Evolutionary conservation across 345 rosid species (phyloP).

Genomic region (Aquilaria sinensis): DNA sequence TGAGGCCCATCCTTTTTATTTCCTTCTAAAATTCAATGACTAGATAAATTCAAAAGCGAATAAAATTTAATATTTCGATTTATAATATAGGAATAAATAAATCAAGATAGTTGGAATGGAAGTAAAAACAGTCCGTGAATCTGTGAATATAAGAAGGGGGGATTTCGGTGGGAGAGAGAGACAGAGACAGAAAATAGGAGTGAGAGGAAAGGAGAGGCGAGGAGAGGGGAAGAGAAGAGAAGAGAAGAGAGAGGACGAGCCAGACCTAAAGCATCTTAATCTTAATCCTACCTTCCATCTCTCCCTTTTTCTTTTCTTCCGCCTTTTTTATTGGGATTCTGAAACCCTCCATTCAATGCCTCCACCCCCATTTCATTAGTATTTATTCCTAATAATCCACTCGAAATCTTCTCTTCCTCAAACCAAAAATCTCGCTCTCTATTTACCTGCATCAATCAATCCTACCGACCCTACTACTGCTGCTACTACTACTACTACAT

Average conservation of each 20-base stretch:
- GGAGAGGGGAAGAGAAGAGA: neutral
- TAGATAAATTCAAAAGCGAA: too few relatives aligned
- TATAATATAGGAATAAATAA: neutral
- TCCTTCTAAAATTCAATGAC: too few relatives aligned
- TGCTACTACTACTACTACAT: too few relatives aligned
- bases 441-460: neutral
- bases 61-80: too few relatives aligned
- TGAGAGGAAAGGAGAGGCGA: neutral
- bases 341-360: constrained; percentile 2
- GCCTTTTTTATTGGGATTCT: constrained; percentile 6
- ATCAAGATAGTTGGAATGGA: neutral
- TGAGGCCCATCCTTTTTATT: too few relatives aligned
- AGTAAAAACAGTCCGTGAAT: neutral
- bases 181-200: neutral
- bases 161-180: neutral
- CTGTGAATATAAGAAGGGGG: too few relatives aligned
- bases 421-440: neutral
- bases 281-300: neutral
- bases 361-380: neutral
- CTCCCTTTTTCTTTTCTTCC: neutral
- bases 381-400: neutral
- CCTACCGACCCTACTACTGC: neutral
- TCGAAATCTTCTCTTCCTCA: neutral
- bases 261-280: neutral
- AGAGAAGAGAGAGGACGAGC: neutral